Evolutionary conservation across 1,284 basidiomycete species (phyloP), one percentile per base, ranked within the genome.

Genomic region (Tilletia walkeri): DNA sequence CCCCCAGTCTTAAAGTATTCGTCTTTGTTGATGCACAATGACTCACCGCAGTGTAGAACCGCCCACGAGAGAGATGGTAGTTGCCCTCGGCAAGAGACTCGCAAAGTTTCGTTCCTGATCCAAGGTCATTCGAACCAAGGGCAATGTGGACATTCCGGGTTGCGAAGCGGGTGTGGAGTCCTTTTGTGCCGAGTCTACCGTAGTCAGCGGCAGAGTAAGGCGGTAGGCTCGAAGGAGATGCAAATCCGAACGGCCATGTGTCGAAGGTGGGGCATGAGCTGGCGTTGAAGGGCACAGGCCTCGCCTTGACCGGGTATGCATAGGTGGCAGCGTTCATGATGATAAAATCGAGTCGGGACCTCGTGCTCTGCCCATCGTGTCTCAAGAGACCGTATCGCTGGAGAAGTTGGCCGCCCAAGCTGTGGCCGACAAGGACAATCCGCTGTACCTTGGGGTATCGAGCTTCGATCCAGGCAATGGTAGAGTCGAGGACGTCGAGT

Each of bases 381-480:
- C 45, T 7, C 14, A 53, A 20, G 9, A 18, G 14, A 12, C n/a
- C 39, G 48, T 67, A 67, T 18, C 66, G 66, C 41, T 67, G 39
- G 16, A 67, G 7, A n/a, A 48, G 14, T 34, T 67, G 66, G 5
- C 14, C 66, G 47, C 66, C 66, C 10, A 67, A 45, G 5, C n/a
- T 24, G 66, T 67, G 66, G 34, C 66, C 66, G 66, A 48, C 66
- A 36, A 67, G 7, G 66, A 67, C 49, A 45, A 67, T 48, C n/a
- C 49, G n/a, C 45, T 49, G 39, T n/a, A 48, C 66, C 2, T 67
- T 67, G 12, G 66, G 66, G 66, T 67, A 67, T 7, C 66, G 66
- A 6, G 38, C 30, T 24, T 67, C 30, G 41, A 48, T 48, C 66
- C 47, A 53, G 2, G 4, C 12, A 12, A 67, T 53, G 20, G 34